phyloP scores from a whole-genome alignment of 1,284 basidiomycete genomes.

The Puccinia horiana region DNA sequence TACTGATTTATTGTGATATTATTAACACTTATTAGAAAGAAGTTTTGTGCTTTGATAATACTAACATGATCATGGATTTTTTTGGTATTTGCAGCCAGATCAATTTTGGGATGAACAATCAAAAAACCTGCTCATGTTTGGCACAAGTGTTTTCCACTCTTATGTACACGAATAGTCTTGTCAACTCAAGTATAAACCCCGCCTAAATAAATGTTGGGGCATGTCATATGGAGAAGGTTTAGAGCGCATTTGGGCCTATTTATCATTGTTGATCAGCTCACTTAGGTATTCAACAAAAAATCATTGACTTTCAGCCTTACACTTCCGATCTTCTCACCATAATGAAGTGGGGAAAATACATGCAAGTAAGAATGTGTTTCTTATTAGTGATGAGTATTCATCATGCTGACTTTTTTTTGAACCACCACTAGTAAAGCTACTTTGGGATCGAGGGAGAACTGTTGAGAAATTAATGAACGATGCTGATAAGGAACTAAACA shows the following conservation, averaged over 20 bases:
- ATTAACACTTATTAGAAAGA: not conserved
- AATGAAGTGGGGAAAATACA: not conserved
- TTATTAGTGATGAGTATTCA: not conserved
- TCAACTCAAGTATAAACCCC: not conserved
- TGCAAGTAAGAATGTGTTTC: not conserved
- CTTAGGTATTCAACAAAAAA: not conserved
- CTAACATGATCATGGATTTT: too few species aligned
- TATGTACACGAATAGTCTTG: constrained; percentile 1
- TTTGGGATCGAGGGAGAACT: not conserved
- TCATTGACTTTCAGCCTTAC: not conserved
- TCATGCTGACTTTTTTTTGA: not conserved
- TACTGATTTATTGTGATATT: not conserved
- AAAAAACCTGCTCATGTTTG: not conserved
- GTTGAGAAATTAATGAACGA: not conserved
- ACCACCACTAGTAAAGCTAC: not conserved
- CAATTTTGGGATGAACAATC: not conserved
- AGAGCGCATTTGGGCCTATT: not conserved
- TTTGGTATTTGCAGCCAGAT: not conserved
- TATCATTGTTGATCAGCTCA: not conserved
- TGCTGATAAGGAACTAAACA: not conserved
- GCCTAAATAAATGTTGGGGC: not conserved
- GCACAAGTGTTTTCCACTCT: not conserved
- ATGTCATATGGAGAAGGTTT: not conserved
- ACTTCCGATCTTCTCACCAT: not conserved
- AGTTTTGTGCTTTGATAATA: too few species aligned